Percentiles rank a stretch among this genome's conserved stretches.
Evolutionary conservation across 208 protist genomes (phyloP).

Genomic region (Trypanosoma mega): DNA sequence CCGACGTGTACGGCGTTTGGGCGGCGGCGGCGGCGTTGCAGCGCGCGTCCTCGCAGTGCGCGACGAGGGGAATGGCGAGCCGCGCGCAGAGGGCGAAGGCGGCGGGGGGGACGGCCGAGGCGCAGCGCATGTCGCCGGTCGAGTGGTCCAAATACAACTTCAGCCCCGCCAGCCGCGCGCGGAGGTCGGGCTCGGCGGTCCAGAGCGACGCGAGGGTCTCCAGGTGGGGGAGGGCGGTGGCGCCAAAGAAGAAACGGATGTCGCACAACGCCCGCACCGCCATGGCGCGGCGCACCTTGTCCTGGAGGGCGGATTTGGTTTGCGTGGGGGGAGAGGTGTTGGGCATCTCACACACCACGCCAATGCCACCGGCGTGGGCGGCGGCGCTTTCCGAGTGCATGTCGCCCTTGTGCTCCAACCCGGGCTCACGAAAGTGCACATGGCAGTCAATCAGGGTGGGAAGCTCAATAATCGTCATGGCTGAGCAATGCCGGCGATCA

Average conservation of each 20-base stretch:
- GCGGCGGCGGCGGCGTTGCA: constrained; percentile 66
- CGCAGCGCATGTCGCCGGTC: constrained; percentile 84
- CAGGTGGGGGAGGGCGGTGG: constrained; percentile 62
- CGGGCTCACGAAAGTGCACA: constrained; percentile 94
- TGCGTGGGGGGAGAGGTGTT: constrained; percentile 86
- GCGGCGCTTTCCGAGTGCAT: constrained; percentile 87
- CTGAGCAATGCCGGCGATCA: too few species aligned
- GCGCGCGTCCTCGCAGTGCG: constrained; percentile 85
- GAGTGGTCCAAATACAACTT: constrained; percentile 91
- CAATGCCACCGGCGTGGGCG: constrained; percentile 90
- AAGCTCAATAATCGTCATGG: constrained; percentile 39
- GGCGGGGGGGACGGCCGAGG: constrained; percentile 45
- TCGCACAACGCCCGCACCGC: constrained; percentile 23
- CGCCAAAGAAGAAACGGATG: constrained; percentile 86
- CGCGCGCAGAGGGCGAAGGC: constrained; percentile 76
- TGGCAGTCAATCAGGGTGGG: constrained; percentile 93
- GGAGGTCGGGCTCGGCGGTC: constrained; percentile 50
- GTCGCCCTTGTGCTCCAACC: constrained; percentile 92
- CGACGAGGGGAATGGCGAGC: constrained; percentile 72
- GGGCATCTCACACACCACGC: constrained; percentile 83
- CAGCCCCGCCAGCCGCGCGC: constrained; percentile 64
- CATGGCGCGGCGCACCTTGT: constrained; percentile 63
- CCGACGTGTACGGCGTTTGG: constrained; percentile 56
- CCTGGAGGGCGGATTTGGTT: constrained; percentile 55
- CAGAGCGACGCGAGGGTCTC: constrained; percentile 69